Base-by-base conservation (phyloP, 495 filamentous ascomycete genomes). In the Penicillium parvum region DNA sequence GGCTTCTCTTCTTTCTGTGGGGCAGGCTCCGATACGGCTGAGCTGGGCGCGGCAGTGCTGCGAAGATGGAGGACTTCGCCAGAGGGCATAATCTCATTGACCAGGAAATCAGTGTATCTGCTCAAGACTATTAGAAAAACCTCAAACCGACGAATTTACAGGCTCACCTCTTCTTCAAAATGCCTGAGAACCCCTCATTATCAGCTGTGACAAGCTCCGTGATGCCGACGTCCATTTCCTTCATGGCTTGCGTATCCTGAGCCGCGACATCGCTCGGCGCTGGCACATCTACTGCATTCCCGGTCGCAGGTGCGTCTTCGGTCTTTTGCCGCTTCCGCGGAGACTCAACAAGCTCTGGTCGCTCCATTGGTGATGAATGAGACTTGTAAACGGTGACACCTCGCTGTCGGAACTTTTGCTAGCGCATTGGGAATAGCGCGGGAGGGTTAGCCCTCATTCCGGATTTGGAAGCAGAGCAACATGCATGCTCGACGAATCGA, bases 91-190 rank as follows among this genome's bases (percentile, higher is more conserved):
- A 98, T 92, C 67, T 98, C 92, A 60, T 96, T 88, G 43, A 98
- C 92, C 35, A 91, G 68, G 63, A 98, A 98, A 60, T 98, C 92
- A 10, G 90, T 95, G 65, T 89, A 98, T 52, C 88, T 92, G 46
- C n/a, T n/a, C n/a, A 7, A 40, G 21, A 5, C 40, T 49, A 27
- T 19, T 14, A 5, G 2, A 29, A 26, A 23, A 3, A 22, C 27
- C 21, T 21, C 7, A 29, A 34, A n/a, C 11, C 12, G 5, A n/a
- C 22, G 0, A 32, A 15, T 1, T 10, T 4, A 11, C 23, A 23
- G 7, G 40, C 57, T 46, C 56, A 81, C 78, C 79, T 70, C 50
- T 80, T 76, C 61, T 83, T 83, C 43, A 82, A 37, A 18, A 74
- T 66, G 7, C 78, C 79, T 2, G 64, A 57, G 42, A 82, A 82